These are phyloP conservation scores for Gossypium bickii DNA, from an alignment of 345 rosid species.

Conservation along the genomic window DNA sequence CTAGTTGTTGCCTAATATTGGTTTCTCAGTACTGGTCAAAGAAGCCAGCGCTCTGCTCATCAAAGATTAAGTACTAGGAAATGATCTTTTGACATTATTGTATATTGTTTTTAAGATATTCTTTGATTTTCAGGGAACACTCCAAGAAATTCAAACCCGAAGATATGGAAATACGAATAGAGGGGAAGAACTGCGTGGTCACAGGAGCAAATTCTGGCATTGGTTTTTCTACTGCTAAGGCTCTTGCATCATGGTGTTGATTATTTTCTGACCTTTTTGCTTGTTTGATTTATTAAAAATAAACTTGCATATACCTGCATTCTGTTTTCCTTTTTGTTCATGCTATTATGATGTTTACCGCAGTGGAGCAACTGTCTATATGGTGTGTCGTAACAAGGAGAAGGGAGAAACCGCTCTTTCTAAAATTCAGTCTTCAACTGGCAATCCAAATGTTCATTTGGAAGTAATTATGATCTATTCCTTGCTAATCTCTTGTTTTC, in stretches of 20 bases:
- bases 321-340: constrained; percentile 4
- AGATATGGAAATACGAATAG: constrained; percentile 53
- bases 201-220: constrained; percentile 94
- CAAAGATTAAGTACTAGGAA: constrained; percentile 6
- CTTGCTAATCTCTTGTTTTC: background rate
- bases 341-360: background rate
- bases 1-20: background rate
- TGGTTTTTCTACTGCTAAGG: constrained; percentile 87
- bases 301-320: background rate
- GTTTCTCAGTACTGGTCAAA: background rate
- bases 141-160: constrained; percentile 64
- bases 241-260: constrained; percentile 82
- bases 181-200: constrained; percentile 79
- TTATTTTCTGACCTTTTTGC: constrained; percentile 4
- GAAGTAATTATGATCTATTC: constrained; percentile 45
- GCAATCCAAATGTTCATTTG: constrained; percentile 69
- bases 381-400: constrained; percentile 84
- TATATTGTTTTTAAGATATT: background rate
- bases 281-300: constrained; percentile 2
- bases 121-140: constrained; percentile 47
- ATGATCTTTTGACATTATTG: background rate
- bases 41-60: background rate
- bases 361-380: constrained; percentile 83
- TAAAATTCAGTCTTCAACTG: constrained; percentile 58
- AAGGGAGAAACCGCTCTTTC: constrained; percentile 82